Evolutionary conservation across 306 rosid species (phyloP).

Genomic region (Pterocarpus santalinus): DNA sequence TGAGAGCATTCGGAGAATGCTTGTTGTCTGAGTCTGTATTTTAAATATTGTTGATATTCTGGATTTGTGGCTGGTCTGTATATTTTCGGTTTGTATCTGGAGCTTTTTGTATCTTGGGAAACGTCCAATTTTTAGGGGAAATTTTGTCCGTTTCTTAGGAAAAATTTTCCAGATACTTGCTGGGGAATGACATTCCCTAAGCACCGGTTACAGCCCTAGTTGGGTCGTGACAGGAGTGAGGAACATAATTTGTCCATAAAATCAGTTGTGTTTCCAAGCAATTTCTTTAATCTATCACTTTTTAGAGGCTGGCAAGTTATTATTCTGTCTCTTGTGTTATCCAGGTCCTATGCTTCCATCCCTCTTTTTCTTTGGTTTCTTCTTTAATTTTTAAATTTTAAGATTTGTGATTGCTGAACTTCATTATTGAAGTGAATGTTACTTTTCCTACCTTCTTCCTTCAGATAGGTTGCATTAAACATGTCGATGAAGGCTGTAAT

Average conservation of each 20-base stretch:
- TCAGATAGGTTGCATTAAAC: constrained; percentile 93
- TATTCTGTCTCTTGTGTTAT: constrained; percentile 33
- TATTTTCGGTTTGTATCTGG: too few relatives aligned
- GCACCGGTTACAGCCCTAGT: too few relatives aligned
- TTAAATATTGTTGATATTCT: too few relatives aligned
- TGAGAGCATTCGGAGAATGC: too few relatives aligned
- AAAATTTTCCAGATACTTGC: too few relatives aligned
- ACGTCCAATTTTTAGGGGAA: too few relatives aligned
- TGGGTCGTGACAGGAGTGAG: too few relatives aligned
- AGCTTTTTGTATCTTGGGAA: too few relatives aligned
- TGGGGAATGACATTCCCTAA: too few relatives aligned
- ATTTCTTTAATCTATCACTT: constrained; percentile 26
- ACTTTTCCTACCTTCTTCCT: constrained; percentile 38
- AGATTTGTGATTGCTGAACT: constrained; percentile 15
- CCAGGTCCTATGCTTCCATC: constrained; percentile 16
- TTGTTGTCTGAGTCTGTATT: too few relatives aligned
- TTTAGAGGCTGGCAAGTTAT: not conserved
- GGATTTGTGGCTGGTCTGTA: too few relatives aligned
- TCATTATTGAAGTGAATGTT: constrained; percentile 38
- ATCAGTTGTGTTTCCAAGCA: constrained; percentile 4
- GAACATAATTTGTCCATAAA: constrained; percentile 6
- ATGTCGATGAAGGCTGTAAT: constrained; percentile 95
- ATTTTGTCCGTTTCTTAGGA: too few relatives aligned
- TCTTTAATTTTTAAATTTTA: constrained; percentile 2
- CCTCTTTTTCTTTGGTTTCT: not conserved